Percentiles rank a stretch among this genome's conserved stretches.
phyloP scores from a whole-genome alignment of 345 rosid genomes.

The Combretum micranthum region DNA sequence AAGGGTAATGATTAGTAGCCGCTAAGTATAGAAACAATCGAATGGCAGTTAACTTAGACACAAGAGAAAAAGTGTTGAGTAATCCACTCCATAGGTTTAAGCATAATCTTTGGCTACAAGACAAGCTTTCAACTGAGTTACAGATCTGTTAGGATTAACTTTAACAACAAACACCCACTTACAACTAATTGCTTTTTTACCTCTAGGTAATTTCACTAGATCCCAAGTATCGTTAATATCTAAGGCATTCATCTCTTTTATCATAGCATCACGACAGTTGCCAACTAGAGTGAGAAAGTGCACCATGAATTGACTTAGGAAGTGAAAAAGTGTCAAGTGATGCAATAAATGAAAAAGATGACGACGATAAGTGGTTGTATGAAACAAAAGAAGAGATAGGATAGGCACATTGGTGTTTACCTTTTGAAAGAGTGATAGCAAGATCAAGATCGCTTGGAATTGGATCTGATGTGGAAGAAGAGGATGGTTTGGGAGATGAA shows the following conservation, averaged over 20 bases:
- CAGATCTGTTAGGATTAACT: no score
- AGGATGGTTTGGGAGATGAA: no score
- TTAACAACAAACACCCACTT: no score
- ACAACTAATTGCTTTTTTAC: not conserved
- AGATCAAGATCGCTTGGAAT: not conserved
- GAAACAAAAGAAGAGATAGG: no score
- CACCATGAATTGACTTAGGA: not conserved
- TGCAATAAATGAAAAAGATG: not conserved
- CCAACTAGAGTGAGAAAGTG: not conserved
- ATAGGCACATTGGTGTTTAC: not conserved
- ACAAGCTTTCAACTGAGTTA: no score
- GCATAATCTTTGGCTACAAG: not conserved
- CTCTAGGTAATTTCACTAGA: not conserved
- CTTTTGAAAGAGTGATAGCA: not conserved
- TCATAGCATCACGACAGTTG: not conserved
- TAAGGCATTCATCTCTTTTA: not conserved
- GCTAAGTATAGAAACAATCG: not conserved
- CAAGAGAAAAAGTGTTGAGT: not conserved
- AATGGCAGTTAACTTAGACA: not conserved
- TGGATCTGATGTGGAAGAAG: no score
- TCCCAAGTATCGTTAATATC: not conserved
- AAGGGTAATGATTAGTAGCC: not conserved
- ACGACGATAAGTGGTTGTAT: not conserved
- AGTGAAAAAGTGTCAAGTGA: not conserved
- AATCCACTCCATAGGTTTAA: no score